Conservation (phyloP, 305 asterid genomes). For the Nicotiana rustica region DNA sequence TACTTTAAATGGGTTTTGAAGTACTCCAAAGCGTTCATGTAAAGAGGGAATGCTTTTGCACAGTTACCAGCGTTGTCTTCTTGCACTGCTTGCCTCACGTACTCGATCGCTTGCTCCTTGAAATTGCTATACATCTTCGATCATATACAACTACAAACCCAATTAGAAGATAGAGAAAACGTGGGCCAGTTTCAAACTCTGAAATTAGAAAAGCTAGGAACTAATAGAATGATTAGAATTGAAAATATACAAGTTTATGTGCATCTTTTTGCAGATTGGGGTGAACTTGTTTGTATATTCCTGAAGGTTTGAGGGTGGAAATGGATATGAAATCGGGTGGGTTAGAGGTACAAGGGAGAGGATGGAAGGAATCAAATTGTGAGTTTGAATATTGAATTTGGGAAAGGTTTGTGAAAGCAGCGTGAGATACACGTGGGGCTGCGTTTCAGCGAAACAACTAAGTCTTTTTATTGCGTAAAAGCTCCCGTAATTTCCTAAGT, state of each 20-base stretch:
- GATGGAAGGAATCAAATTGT: neutral
- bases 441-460: neutral
- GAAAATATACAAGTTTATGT: neutral
- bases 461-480: neutral
- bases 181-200: neutral
- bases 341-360: neutral
- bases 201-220: neutral
- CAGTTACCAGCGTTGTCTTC: slow-evolving; percentile 90
- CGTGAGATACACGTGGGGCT: neutral
- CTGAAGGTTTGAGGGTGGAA: neutral
- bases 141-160: neutral
- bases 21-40: slow-evolving; percentile 93
- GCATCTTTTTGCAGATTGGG: neutral
- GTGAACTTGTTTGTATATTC: neutral
- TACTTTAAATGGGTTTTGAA: slow-evolving; percentile 90
- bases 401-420: slow-evolving; percentile 11
- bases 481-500: neutral
- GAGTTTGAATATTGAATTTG: neutral
- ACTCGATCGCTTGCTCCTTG: slow-evolving; percentile 96
- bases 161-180: neutral
- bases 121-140: slow-evolving; percentile 84
- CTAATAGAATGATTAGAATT: neutral
- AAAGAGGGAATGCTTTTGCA: slow-evolving; percentile 86
- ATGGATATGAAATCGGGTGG: neutral
- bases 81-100: slow-evolving; percentile 84